These are phyloP conservation scores for Wickerhamomyces strasburgensis DNA, from an alignment of 805 yeast species.

Conservation along the genomic window DNA sequence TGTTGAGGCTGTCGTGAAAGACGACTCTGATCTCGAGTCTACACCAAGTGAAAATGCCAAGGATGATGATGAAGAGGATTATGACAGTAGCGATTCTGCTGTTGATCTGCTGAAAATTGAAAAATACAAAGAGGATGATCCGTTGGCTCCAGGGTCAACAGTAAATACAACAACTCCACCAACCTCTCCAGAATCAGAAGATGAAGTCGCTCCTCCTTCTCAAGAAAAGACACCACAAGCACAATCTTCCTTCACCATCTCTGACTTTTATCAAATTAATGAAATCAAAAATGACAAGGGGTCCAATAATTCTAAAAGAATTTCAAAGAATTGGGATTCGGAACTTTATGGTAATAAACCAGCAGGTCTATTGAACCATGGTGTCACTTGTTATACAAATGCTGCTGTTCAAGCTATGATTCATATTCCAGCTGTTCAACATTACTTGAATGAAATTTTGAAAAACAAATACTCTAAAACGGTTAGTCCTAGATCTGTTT, in stretches of 20 bases:
- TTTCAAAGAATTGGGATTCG: conserved; percentile 68
- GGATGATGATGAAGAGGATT: conserved; percentile 9
- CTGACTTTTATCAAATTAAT: conserved; percentile 51
- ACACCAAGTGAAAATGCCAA: conserved; percentile 15
- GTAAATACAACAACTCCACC: conserved; percentile 26
- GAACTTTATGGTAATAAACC: conserved; percentile 43
- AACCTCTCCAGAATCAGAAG: conserved; percentile 31
- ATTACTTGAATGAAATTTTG: conserved; percentile 66
- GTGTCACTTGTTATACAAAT: conserved; percentile 96
- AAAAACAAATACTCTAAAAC: conserved; percentile 44
- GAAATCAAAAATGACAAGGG: conserved; percentile 61
- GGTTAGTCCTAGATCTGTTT: conserved; percentile 53
- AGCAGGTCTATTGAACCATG: conserved; percentile 79
- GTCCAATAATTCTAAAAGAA: conserved; percentile 50
- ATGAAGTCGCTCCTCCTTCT: conserved; percentile 28
- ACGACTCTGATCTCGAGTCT: conserved; percentile 16
- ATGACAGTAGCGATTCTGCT: conserved; percentile 3
- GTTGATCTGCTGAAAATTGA: conserved; percentile 19
- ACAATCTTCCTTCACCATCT: conserved; percentile 45
- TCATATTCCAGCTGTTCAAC: conserved; percentile 87
- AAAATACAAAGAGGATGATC: conserved; percentile 19
- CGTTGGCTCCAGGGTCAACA: background rate
- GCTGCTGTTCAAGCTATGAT: conserved; percentile 88
- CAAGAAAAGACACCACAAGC: conserved; percentile 18
- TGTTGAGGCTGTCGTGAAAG: conserved; percentile 9